Evolutionary conservation across 352 stramenopile genomes (phyloP), one percentile per base, ranked within the genome.

Genomic region (Globisporangium splendens): DNA sequence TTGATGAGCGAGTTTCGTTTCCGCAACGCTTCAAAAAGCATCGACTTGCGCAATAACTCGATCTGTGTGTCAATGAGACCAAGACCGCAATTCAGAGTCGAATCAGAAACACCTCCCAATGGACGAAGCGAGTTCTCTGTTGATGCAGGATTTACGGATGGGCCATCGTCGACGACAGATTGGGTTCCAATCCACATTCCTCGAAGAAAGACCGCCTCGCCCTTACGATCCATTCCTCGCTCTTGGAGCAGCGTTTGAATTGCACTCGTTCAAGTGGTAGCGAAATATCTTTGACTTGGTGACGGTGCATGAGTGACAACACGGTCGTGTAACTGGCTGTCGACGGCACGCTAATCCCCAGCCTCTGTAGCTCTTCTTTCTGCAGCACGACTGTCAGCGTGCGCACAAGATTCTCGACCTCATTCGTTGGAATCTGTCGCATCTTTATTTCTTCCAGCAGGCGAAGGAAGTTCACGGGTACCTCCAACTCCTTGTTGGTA

Each of bases 1-100:
- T 80, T 83, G 35, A 85, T 63, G 4, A 89, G 59, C n/a, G 82
- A 91, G 57, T 88, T 88, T 50, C 79, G 75, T 53, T 89, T 89
- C 0, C 72, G 77, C 21, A 91, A 54, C 5, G 82, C 77, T 50
- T 91, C 82, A 39, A 88, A 68, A 3, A 91, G 66, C 17, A 91
- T 52, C 18, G 66, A 65, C 47, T 88, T 88, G 22, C 79, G 74
- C 3, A 91, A 60, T 11, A 79, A 53, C 62, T 91, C 82, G 14
- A 89, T 66, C 56, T 88, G 79, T 3, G 72, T 75, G 56, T 91
- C 82, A 7, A 89, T 65, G 35, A 91, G 76, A 0, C 79, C 82
- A 20, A 91, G 66, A 0, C 69, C 68, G 0, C 65, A 68, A 60
- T 86, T 86, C 21, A 89, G 50, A 20, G 50, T 59, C 24, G 24